Percentiles rank a stretch among this genome's conserved stretches.
Conservation (phyloP, 768 basidiomycete species). For the Lactarius evosmus region DNA sequence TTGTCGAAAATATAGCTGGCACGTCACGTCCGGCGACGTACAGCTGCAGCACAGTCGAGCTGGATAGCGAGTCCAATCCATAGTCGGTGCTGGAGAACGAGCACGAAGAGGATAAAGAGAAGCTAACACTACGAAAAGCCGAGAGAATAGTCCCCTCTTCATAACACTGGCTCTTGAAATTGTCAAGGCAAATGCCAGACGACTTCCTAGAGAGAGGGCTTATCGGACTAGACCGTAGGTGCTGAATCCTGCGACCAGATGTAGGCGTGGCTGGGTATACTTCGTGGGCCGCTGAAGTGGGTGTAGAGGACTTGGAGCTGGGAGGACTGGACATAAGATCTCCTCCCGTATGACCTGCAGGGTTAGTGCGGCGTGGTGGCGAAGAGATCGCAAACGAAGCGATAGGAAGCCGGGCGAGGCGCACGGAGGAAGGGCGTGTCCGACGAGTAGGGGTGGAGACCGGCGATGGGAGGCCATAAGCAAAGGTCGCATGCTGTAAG, state of each 20-base stretch:
- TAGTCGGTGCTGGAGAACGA: not conserved
- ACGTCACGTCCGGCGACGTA: not conserved
- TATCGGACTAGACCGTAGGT: not conserved
- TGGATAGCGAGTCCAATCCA: not conserved
- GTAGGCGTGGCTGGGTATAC: not conserved
- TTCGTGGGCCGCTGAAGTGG: not conserved
- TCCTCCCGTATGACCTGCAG: not conserved
- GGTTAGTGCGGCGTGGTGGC: not conserved
- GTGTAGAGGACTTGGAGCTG: not conserved
- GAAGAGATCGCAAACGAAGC: not conserved
- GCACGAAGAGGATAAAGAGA: not conserved
- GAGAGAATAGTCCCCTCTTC: not conserved
- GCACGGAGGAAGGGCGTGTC: not conserved
- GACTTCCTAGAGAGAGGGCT: not conserved
- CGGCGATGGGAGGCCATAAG: not conserved
- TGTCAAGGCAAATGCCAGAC: not conserved
- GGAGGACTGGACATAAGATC: not conserved
- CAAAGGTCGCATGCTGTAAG: not conserved
- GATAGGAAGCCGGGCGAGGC: not conserved
- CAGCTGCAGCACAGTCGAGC: not conserved
- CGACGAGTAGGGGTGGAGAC: not conserved
- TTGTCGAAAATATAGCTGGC: not conserved
- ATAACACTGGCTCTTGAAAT: not conserved
- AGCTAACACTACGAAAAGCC: not conserved
- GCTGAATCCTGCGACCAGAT: not conserved